Evolutionary conservation across 805 yeast species (phyloP), one percentile per base, ranked within the genome.

Genomic region (Candida palmyrensis): DNA sequence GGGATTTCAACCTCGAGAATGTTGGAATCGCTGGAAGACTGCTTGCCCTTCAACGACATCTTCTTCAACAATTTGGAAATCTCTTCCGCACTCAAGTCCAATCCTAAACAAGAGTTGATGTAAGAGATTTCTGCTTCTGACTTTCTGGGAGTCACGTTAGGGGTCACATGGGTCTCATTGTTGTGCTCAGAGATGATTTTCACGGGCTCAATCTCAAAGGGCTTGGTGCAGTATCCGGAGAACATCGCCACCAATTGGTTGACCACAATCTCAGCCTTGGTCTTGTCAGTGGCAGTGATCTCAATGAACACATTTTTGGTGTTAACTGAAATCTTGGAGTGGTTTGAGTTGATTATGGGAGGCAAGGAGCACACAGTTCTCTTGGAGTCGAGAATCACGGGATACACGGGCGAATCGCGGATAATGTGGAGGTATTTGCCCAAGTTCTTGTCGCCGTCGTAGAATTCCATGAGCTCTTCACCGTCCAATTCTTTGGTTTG

Each of bases 191-290:
- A 84, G 30, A 82, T 76, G 40, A 92, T 73, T 59, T 86, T 69
- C 35, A 94, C 85, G 5, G 96, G 96, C 67, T 92, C 98, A 39
- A 92, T 72, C 39, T 84, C 76, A 65, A 88, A 92, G 44, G 86
- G 83, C 29, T 76, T 79, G 12, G 66, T 75, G 58, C 89, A 82
- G 68, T 92, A 89, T 51, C 79, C 79, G 25, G 97, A 79, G 58
- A 92, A 92, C 97, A 92, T 90, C 40, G 97, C 92, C 38, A 89
- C 94, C 49, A 92, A 61, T 59, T 83, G 94, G 62, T 89, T 83
- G 41, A 92, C 75, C 38, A 92, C 99, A 53, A 92, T 73, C 53
- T 87, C 97, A 31, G 88, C 82, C 63, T 94, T 94, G 41, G 98
- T 90, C 57, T 65, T 83, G 58, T 92, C 99, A 32, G 95, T 86